A percentile compares a stretch with the other conserved stretches of the same genome.
Evolutionary conservation across 2,329 filamentous ascomycete species (phyloP).

Genomic region (Cladosporium sphaerospermum): DNA sequence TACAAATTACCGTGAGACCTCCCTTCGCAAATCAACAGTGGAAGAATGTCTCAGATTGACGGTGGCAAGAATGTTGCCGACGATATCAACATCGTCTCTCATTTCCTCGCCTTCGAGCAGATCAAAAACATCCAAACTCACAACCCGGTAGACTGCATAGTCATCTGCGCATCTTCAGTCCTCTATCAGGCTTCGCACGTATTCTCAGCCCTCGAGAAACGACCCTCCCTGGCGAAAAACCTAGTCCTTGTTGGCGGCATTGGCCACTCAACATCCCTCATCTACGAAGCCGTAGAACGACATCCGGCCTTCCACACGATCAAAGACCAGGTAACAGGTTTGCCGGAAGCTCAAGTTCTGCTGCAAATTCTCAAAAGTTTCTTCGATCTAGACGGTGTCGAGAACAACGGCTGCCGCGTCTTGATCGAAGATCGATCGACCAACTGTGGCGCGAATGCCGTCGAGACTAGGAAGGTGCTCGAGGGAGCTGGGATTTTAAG

Average conservation of each 20-base stretch:
- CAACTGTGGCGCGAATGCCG: slow-evolving; percentile 43
- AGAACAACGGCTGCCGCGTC: slow-evolving; percentile 25
- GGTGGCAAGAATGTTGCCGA: slow-evolving; percentile 3
- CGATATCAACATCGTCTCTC: slow-evolving; percentile 29
- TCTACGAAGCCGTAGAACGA: slow-evolving; percentile 36
- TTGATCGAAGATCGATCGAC: slow-evolving; percentile 41
- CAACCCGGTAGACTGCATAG: slow-evolving; percentile 32
- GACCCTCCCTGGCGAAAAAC: slow-evolving; percentile 29
- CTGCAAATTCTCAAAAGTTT: slow-evolving; percentile 31
- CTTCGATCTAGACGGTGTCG: slow-evolving; percentile 25
- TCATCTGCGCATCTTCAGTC: slow-evolving; percentile 37
- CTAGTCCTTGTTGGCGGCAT: slow-evolving; percentile 42
- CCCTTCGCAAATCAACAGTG: too few relatives aligned
- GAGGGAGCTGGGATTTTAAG: slow-evolving; percentile 23
- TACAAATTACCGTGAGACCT: too few relatives aligned
- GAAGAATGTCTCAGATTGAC: too few relatives aligned
- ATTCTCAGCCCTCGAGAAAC: slow-evolving; percentile 29
- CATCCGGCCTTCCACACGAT: slow-evolving; percentile 28
- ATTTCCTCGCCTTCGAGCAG: slow-evolving; percentile 28
- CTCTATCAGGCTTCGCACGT: slow-evolving; percentile 32
- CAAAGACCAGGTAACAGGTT: slow-evolving; percentile 24
- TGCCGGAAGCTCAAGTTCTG: slow-evolving; percentile 37
- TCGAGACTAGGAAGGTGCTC: slow-evolving; percentile 32
- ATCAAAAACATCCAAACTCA: slow-evolving; percentile 16
- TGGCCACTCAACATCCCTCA: slow-evolving; percentile 39